A percentile compares a stretch with the other conserved stretches of the same genome.
Conservation (phyloP, 352 stramenopile species). For the Phytophthora hybrid region DNA sequence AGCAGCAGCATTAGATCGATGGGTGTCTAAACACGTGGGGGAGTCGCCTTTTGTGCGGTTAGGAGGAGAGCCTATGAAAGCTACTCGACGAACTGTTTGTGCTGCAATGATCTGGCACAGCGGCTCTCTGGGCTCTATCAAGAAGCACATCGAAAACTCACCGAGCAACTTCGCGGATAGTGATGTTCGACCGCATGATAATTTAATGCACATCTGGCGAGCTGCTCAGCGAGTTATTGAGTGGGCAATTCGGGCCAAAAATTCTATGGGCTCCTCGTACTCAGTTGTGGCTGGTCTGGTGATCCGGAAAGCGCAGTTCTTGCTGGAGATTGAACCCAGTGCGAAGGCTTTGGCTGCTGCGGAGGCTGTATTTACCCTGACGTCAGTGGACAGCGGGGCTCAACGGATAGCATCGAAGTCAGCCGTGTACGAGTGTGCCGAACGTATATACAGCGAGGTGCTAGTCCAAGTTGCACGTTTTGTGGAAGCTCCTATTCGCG, state of each 20-base stretch:
- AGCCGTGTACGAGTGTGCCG: constrained; percentile 76
- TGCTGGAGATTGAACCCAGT: constrained; percentile 85
- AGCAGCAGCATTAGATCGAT: constrained; percentile 69
- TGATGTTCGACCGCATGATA: constrained; percentile 86
- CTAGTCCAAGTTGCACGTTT: constrained; percentile 87
- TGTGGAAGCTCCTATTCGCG: constrained; percentile 77
- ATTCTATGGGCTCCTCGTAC: constrained; percentile 89
- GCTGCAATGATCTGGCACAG: constrained; percentile 92
- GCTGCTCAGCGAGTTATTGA: constrained; percentile 89
- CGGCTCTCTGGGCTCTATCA: constrained; percentile 70
- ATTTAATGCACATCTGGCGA: constrained; percentile 92
- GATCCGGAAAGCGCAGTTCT: constrained; percentile 87
- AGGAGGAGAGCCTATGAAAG: constrained; percentile 87
- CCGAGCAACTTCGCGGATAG: constrained; percentile 59
- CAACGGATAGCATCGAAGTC: constrained; percentile 54
- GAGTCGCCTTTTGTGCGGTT: constrained; percentile 85
- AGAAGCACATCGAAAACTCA: constrained; percentile 60
- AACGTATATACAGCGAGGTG: constrained; percentile 87
- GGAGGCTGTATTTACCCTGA: constrained; percentile 68
- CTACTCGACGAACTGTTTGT: constrained; percentile 84
- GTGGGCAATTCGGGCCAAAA: constrained; percentile 90
- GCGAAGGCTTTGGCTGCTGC: constrained; percentile 73
- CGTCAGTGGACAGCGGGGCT: constrained; percentile 46
- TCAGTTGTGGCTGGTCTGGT: constrained; percentile 79
- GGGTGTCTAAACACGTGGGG: constrained; percentile 84